These are phyloP conservation scores for sorghum (Sorghum bicolor) DNA, from an alignment of 176 grass and related monocot genomes.

Conservation along the genomic window DNA sequence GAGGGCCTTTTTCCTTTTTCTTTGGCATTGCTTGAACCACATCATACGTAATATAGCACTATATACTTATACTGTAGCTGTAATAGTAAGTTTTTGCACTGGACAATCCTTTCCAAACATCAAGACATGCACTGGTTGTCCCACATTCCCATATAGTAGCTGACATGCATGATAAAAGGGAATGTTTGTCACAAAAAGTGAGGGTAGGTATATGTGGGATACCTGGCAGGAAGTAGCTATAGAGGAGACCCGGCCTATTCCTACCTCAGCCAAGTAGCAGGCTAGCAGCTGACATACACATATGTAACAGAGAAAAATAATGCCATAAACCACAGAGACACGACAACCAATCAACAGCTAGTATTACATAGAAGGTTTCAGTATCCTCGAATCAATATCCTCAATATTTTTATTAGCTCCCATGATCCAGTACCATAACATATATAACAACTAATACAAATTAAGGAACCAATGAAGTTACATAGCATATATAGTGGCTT, in stretches of 20 bases:
- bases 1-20: neutral
- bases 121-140: slow-evolving; percentile 16
- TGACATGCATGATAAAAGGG: slow-evolving; percentile 13
- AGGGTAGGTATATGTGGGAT: neutral
- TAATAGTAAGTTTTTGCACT: neutral
- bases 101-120: slow-evolving; percentile 1
- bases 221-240: slow-evolving; percentile 13
- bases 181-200: slow-evolving; percentile 30
- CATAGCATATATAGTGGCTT: slow-evolving; percentile 16
- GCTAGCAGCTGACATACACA: slow-evolving; percentile 3
- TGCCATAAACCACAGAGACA: neutral
- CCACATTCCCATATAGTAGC: neutral
- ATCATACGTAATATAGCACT: neutral
- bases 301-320: neutral
- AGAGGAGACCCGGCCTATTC: neutral
- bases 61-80: neutral
- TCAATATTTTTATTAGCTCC: slow-evolving; percentile 17
- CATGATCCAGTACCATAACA: slow-evolving; percentile 27
- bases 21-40: neutral
- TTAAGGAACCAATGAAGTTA: neutral
- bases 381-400: neutral
- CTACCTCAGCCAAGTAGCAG: neutral
- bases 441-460: slow-evolving; percentile 6
- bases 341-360: neutral
- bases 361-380: neutral